Base-by-base conservation (phyloP, 306 rosid genomes). In the Canavalia gladiata region DNA sequence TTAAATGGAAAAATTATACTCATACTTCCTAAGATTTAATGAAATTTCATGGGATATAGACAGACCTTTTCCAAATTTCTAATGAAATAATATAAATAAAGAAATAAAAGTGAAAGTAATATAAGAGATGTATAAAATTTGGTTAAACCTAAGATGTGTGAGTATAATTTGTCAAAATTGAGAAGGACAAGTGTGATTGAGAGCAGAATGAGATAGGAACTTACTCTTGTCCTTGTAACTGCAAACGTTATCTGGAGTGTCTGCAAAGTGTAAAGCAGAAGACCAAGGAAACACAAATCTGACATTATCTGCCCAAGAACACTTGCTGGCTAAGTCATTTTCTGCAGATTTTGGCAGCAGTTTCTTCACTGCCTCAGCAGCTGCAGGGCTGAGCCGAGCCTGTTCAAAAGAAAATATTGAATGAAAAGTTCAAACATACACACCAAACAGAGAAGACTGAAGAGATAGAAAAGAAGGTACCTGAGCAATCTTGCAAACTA, bases 241-340 rank as follows among this genome's bases (percentile, higher is more conserved):
- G 87, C 98, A 94, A 54, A 87, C 83, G 7, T 43, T 29, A 1
- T 92, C 92, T 1, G 98, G 97, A 83, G 98, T 94, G 69, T 94
- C 84, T 47, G 91, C 82, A 76, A 58, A 94, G 73, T 94, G 98
- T 72, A 94, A 90, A 25, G 97, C 73, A 62, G 96, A 74, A 3
- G 98, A 92, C 98, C 98, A 94, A 0, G 65, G 94, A 63, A 65
- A 87, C 2, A 41, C 67, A 72, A 75, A 68, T 73, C 86, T 92
- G 8, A 94, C 81, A 57, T 56, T 73, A 75, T 94, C 98, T 3
- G 98, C 92, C 97, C 98, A 94, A 5, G 86, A 80, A 71, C 98
- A 94, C 68, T 86, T 55, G 37, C 89, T 90, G 0, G 88, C 87
- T 81, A 92, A 74, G 6, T 92, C 94, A 30, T 85, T 90, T 4